Conservation (phyloP, 495 filamentous ascomycete species). For the Rostrohypoxylon terebratum region DNA sequence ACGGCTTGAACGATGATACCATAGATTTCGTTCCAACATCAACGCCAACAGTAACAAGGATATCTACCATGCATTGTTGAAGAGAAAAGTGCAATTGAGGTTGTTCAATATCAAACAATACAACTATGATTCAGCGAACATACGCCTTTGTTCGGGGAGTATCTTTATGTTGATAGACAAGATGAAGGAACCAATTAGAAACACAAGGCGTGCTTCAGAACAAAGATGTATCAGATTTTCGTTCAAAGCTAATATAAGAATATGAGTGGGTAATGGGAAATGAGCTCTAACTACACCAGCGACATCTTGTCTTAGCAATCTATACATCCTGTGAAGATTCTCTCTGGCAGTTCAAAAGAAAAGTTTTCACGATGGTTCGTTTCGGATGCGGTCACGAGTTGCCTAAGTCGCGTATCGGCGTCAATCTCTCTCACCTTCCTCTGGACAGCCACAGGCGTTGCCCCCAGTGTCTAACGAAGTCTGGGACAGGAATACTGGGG, state of each 20-base stretch:
- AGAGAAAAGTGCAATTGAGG: no score
- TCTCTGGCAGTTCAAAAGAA: conserved; percentile 24
- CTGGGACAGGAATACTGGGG: neutral
- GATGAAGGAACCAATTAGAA: neutral
- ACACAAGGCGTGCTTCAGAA: neutral
- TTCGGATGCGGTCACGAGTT: conserved; percentile 31
- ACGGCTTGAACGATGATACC: no score
- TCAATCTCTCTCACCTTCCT: conserved; percentile 25
- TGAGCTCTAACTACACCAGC: neutral
- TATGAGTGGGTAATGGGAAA: neutral
- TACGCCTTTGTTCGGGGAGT: neutral
- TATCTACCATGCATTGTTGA: neutral
- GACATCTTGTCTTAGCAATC: neutral
- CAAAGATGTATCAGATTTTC: neutral
- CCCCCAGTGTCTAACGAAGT: conserved; percentile 31
- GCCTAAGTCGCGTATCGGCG: conserved; percentile 35
- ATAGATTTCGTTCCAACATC: neutral
- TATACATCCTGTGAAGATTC: neutral
- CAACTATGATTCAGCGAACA: neutral
- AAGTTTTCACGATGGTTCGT: conserved; percentile 15
- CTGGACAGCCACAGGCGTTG: conserved; percentile 20
- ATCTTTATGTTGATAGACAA: neutral
- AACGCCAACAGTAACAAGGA: neutral
- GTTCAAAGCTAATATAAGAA: neutral
- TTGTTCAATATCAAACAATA: neutral